Conservation (phyloP, 371 early-diverging fungal species). For the Rhizopus delemar region DNA sequence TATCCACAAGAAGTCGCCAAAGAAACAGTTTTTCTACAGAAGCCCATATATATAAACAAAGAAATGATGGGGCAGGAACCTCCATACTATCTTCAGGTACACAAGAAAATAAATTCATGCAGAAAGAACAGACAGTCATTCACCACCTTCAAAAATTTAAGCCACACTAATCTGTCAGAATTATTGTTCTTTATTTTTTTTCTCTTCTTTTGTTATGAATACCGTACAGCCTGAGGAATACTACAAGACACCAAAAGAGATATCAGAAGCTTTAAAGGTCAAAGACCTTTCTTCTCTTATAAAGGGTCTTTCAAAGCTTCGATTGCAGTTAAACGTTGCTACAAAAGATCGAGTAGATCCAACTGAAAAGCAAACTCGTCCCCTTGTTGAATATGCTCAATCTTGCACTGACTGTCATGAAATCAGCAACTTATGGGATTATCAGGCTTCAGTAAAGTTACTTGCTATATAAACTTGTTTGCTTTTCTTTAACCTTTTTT, state of each 20-base stretch:
- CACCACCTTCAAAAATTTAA: neutral
- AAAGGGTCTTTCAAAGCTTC: constrained; percentile 29
- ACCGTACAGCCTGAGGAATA: constrained; percentile 23
- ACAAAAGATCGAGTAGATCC: constrained; percentile 45
- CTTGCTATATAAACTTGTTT: neutral
- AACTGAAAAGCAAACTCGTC: constrained; percentile 39
- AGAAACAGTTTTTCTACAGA: too few species aligned
- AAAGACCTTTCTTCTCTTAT: constrained; percentile 26
- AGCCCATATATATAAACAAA: too few species aligned
- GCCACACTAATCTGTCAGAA: constrained; percentile 1
- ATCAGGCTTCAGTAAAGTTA: constrained; percentile 39
- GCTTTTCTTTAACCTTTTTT: neutral
- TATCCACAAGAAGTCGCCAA: too few species aligned
- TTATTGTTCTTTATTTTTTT: neutral
- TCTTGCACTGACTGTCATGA: constrained; percentile 36
- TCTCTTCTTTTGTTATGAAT: neutral
- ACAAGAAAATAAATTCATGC: too few species aligned
- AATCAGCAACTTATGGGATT: constrained; percentile 48
- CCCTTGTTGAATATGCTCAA: constrained; percentile 52
- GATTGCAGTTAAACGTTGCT: constrained; percentile 36
- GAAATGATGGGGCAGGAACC: too few species aligned
- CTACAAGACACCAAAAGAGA: constrained; percentile 30
- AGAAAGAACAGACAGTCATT: too few species aligned
- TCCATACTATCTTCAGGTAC: too few species aligned
- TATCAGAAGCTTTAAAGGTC: constrained; percentile 29